Evolutionary conservation across 1,284 basidiomycete genomes (phyloP).

Genomic region (Leccinum subfulvum): DNA sequence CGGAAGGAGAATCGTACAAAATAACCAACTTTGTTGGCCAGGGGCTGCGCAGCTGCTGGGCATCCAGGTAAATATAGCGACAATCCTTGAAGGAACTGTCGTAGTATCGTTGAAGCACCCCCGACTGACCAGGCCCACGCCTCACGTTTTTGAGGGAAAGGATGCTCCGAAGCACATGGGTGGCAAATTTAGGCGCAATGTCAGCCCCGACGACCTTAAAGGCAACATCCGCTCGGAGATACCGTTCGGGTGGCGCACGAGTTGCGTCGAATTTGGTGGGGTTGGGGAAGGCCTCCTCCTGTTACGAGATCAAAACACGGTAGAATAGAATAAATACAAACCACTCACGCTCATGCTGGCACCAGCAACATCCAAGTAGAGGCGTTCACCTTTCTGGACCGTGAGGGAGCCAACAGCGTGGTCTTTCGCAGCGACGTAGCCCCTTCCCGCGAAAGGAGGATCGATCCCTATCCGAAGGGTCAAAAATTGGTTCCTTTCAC

Average conservation of each 20-base stretch:
- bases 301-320: background rate
- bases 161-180: conserved; percentile 47
- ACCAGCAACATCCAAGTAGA: conserved; percentile 60
- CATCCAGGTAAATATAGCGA: conserved; percentile 47
- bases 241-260: conserved; percentile 45
- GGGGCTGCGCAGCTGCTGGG: conserved; percentile 41
- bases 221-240: conserved; percentile 54
- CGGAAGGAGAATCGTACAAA: conserved; percentile 34
- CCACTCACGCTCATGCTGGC: conserved; percentile 53
- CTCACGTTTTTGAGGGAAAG: conserved; percentile 48
- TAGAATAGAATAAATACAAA: background rate
- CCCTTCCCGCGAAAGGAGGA: conserved; percentile 42
- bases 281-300: conserved; percentile 52
- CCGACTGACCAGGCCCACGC: conserved; percentile 54
- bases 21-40: conserved; percentile 55
- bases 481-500: conserved; percentile 3
- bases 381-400: conserved; percentile 45
- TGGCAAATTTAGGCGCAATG: conserved; percentile 53
- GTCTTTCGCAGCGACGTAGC: conserved; percentile 44
- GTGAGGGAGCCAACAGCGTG: conserved; percentile 41
- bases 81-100: conserved; percentile 34
- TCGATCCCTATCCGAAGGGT: conserved; percentile 41
- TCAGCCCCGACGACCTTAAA: conserved; percentile 57
- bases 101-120: conserved; percentile 46
- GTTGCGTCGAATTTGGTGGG: conserved; percentile 46